Conservation (phyloP, 768 basidiomycete species). For the Podaxis sp. region DNA sequence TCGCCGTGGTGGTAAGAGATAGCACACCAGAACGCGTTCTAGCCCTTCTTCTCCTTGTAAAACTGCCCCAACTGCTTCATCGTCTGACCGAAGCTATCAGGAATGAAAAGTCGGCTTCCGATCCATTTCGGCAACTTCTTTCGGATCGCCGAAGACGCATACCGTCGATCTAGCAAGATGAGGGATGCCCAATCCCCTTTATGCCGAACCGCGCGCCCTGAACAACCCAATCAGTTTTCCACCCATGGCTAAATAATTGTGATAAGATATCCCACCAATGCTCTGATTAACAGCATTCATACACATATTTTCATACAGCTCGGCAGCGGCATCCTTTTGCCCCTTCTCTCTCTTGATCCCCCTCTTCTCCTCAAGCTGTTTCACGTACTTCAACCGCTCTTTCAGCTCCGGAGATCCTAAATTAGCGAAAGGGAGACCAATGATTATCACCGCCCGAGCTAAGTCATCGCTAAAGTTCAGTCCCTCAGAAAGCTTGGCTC, state of each 20-base stretch:
- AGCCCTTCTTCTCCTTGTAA: constrained; percentile 55
- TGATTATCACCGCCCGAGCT: constrained; percentile 81
- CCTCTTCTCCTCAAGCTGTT: constrained; percentile 48
- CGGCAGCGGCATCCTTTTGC: constrained; percentile 67
- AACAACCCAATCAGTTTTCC: background rate
- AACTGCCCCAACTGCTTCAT: constrained; percentile 69
- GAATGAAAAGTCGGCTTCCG: constrained; percentile 52
- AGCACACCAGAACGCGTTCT: background rate
- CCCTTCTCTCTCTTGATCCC: constrained; percentile 32
- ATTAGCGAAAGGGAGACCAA: constrained; percentile 94
- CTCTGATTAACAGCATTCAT: constrained; percentile 97
- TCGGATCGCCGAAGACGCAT: constrained; percentile 63
- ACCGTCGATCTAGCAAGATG: constrained; percentile 83
- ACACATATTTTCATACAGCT: constrained; percentile 89
- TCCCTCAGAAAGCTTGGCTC: constrained; percentile 97
- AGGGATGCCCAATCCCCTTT: constrained; percentile 89
- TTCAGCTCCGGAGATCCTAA: constrained; percentile 86
- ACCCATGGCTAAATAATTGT: background rate
- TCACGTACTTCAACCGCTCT: constrained; percentile 90
- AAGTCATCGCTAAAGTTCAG: constrained; percentile 75
- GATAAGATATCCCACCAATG: constrained; percentile 60
- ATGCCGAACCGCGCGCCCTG: constrained; percentile 93
- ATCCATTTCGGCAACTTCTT: constrained; percentile 93
- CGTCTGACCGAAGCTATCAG: constrained; percentile 68
- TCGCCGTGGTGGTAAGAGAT: background rate